phyloP scores from a whole-genome alignment of 106 monocot species.

The Xerophyta viscosa region DNA sequence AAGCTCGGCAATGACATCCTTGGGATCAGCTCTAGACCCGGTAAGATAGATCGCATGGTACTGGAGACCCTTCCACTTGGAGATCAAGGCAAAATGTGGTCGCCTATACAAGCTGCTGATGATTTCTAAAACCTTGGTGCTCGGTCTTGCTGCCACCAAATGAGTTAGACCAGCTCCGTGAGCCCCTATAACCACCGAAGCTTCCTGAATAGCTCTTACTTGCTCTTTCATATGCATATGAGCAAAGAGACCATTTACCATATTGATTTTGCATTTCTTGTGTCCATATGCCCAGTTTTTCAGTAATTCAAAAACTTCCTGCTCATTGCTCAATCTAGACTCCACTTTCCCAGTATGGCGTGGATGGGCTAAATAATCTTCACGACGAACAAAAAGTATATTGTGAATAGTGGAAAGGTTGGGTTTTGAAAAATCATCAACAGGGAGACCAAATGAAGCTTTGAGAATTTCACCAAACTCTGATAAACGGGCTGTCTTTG shows the following conservation, averaged over 20 bases:
- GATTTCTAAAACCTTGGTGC: constrained; percentile 71
- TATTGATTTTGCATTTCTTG: constrained; percentile 52
- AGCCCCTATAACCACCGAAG: constrained; percentile 86
- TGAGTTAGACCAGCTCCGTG: constrained; percentile 96
- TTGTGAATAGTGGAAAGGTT: constrained; percentile 32
- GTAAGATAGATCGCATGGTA: constrained; percentile 84
- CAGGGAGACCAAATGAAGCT: constrained; percentile 49
- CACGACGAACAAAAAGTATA: constrained; percentile 85
- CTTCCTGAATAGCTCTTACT: constrained; percentile 53
- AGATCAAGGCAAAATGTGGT: constrained; percentile 85
- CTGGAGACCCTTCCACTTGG: constrained; percentile 78
- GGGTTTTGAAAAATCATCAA: constrained; percentile 5
- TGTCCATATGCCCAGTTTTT: constrained; percentile 53
- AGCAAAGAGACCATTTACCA: constrained; percentile 85
- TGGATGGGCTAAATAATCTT: constrained; percentile 93
- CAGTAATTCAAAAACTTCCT: constrained; percentile 62
- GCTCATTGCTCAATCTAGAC: constrained; percentile 76
- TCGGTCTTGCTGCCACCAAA: constrained; percentile 50
- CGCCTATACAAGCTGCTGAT: constrained; percentile 79
- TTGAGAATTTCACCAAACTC: constrained; percentile 92
- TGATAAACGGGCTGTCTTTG: constrained; percentile 62
- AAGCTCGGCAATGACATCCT: constrained; percentile 49
- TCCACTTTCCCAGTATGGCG: constrained; percentile 74
- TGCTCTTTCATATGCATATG: constrained; percentile 90
- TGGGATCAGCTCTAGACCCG: constrained; percentile 59